Evolutionary conservation across 2,329 filamentous ascomycete species (phyloP), one percentile per base, ranked within the genome.

Genomic region (Fusarium praegraminearum): DNA sequence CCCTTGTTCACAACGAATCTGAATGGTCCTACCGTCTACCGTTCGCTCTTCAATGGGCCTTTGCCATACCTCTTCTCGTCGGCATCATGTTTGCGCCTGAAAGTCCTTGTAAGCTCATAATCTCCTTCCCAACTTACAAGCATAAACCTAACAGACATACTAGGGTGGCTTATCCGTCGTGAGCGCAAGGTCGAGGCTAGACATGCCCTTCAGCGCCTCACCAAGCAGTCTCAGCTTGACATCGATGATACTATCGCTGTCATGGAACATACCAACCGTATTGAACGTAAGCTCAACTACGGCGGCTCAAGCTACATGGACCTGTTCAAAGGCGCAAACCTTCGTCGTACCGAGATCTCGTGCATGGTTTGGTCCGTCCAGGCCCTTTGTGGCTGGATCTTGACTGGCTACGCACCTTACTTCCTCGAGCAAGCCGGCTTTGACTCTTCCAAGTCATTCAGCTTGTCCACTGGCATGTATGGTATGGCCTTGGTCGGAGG

Each of bases 401-500:
- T 74, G 22, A 74, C 60, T 11, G 61, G 60, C 0, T 73, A 74
- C 2, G 65, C 67, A 1, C 55, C 79, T 0, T 83, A 82, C 69
- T 83, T 84, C 62, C 81, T 82, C 52, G 74, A 79, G 32, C 80
- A 82, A 46, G 77, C 81, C 2, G 82, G 83, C 35, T 76, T 83
- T 36, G 64, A 75, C 30, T 71, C 77, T n/a, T 67, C 73, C 1
- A 72, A 78, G 4, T 78, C 80, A 0, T 83, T 81, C 64, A 78
- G 75, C 44, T 72, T 84, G 49, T 75, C 77, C 10, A 73, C 83
- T 18, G 78, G 77, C 3, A 80, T 79, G 53, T 80, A 78, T 11
- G 77, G 76, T 7, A 76, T 83, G 51, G 82, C 78, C 7, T 78
- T 83, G 33, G 38, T 80, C 7, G 79, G 83, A 15, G 77, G 78